Evolutionary conservation across 495 filamentous ascomycete genomes (phyloP), one percentile per base, ranked within the genome.

Genomic region (Aspergillus steynii): DNA sequence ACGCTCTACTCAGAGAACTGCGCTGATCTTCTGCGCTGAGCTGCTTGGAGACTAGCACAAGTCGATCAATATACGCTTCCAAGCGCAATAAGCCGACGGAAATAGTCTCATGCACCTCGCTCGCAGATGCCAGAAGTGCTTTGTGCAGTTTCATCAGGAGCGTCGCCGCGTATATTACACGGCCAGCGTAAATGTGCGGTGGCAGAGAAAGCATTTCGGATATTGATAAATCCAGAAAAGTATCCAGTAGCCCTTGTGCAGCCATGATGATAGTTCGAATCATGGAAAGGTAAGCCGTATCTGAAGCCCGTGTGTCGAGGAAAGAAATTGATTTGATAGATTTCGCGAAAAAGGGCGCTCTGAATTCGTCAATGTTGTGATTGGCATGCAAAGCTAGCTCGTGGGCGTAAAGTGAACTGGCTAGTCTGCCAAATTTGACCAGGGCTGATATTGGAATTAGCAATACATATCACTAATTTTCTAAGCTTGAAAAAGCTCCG

Each of bases 311-410:
- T 47, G 25, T 27, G 26, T 63, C 55, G 55, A 63, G 12, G 15
- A 59, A 59, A n/a, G 10, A n/a, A 49, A 5, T 54, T 59, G 61
- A 53, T 29, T 63, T 55, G 47, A 63, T 32, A 31, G 61, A 63
- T 7, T 54, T 59, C 34, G 49, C 56, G 28, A 51, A 63, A 48
- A 63, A 63, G 32, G 56, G 61, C 0, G 61, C 61, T 34, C 59
- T 63, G 37, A 63, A 63, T 49, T 59, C 61, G 32, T 63, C 61
- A 46, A 59, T 59, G 29, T 63, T 63, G 56, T 63, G 47, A 54
- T 63, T 63, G 61, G 55, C 32, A 48, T 63, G 61, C 49, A 63
- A 54, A 26, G 48, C 56, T 32, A 59, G 27, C 61, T 63, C 61
- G 26, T 63, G 48, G 10, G 42, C 42, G 54, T 63, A 63, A 20